phyloP scores from a whole-genome alignment of 768 basidiomycete genomes.

The Amanita brunnescens region DNA sequence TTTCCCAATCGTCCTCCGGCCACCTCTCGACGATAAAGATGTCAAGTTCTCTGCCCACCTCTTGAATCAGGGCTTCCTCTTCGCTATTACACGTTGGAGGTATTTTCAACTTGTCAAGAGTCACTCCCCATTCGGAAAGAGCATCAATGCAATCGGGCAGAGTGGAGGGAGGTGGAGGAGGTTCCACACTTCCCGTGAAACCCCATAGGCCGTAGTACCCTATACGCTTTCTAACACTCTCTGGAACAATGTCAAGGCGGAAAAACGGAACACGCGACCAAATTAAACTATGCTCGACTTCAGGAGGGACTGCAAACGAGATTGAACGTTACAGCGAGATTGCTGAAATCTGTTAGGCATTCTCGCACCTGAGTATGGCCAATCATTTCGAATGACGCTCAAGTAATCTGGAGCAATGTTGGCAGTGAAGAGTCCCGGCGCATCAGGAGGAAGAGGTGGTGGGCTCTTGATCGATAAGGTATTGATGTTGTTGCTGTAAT shows the following conservation, averaged over 20 bases:
- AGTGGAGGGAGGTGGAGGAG: constrained; percentile 51
- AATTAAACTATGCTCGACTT: constrained; percentile 66
- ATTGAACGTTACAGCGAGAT: not conserved
- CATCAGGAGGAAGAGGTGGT: constrained; percentile 24
- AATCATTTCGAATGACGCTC: constrained; percentile 75
- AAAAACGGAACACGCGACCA: constrained; percentile 74
- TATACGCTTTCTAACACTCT: constrained; percentile 45
- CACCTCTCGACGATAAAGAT: constrained; percentile 59
- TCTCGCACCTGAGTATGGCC: constrained; percentile 75
- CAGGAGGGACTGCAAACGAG: constrained; percentile 44
- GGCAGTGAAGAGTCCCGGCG: constrained; percentile 56
- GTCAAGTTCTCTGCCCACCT: constrained; percentile 50
- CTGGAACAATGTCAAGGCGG: constrained; percentile 46
- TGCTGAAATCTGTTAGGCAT: constrained; percentile 7
- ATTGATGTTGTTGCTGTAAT: constrained; percentile 2
- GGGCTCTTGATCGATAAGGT: constrained; percentile 9
- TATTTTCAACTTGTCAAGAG: constrained; percentile 48
- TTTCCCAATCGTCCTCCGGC: constrained; percentile 74
- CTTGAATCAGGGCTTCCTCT: constrained; percentile 41
- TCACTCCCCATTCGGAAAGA: constrained; percentile 64
- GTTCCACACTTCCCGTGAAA: constrained; percentile 55
- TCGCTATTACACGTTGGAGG: constrained; percentile 42
- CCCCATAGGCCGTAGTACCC: constrained; percentile 76
- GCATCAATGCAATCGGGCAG: constrained; percentile 51
- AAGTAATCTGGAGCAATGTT: constrained; percentile 49